Base-by-base conservation (phyloP, 1,284 basidiomycete genomes). In the Anthracocystis panici-leucophaei region DNA sequence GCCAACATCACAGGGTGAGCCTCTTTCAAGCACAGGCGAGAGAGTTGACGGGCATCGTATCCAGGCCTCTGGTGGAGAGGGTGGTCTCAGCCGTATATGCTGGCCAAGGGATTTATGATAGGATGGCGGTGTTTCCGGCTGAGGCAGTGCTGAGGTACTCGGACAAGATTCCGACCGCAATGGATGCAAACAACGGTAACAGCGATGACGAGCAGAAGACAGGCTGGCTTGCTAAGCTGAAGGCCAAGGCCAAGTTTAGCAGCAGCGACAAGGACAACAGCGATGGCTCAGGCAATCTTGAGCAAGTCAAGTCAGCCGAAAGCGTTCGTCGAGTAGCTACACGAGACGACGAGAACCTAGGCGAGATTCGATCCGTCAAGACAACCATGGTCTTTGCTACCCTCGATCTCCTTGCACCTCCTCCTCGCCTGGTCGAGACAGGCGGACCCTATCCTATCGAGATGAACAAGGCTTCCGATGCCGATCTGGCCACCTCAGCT, bases 401-500 rank as follows among this genome's bases (percentile, higher is more conserved):
- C n/a, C 45, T 76, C 44, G 74, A 76, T 27, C 48, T 71, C 31
- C 69, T 76, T 16, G 61, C 69, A 1, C 74, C 74, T 23, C 74
- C 69, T 1, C 52, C 65, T 3, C 61, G 74, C 7, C 52, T 76
- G 25, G 31, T 69, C 14, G 69, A 76, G 31, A 60, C 67, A 0
- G 54, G 61, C 8, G 73, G 73, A 1, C 74, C 69, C 0, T 76
- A 72, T n/a, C 74, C 74, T 3, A 31, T 59, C 31, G 74, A 76
- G 52, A 69, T 72, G 69, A 76, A 76, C 65, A 70, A 69, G 20
- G 61, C 59, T 0, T 56, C 60, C 0, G 58, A 64, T 21, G 58
- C 65, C 23, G 74, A 72, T 16, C 29, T 71, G 0, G 44, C 49
- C n/a, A 58, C 55, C 6, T 71, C 68, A 3, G 49, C 55, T 2